Percentiles rank a stretch among this genome's conserved stretches.
These are phyloP conservation scores for Trametes gibbosa DNA, from an alignment of 768 basidiomycete genomes.

Conservation along the genomic window DNA sequence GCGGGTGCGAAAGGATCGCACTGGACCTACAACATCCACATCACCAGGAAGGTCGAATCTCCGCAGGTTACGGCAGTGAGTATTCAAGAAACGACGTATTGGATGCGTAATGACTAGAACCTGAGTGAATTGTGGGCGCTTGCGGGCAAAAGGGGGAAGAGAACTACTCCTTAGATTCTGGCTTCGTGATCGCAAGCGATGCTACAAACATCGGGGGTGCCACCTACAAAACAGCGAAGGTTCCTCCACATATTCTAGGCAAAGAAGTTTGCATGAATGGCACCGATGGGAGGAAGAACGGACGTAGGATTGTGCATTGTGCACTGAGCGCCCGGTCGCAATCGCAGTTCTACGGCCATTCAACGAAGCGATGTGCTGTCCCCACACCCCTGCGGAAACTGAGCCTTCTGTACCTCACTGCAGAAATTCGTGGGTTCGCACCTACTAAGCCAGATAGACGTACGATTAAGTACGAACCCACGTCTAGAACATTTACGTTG, in stretches of 20 bases:
- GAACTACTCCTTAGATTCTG: background rate
- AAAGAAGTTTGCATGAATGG: background rate
- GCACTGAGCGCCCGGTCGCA: background rate
- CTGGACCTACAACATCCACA: background rate
- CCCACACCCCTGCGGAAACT: background rate
- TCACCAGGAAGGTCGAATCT: background rate
- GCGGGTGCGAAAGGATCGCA: background rate
- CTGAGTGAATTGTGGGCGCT: background rate
- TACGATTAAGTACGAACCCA: background rate
- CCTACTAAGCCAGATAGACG: slow-evolving; percentile 2
- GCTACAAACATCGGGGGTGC: background rate
- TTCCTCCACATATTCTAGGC: background rate
- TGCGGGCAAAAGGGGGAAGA: background rate
- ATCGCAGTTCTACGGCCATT: background rate
- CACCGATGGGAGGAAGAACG: background rate
- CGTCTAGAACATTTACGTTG: slow-evolving; percentile 1
- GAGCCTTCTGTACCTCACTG: background rate
- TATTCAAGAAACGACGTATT: background rate
- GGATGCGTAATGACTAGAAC: background rate
- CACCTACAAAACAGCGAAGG: background rate
- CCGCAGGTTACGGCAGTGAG: background rate
- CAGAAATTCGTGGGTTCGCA: slow-evolving; percentile 1
- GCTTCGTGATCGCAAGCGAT: background rate
- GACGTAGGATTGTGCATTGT: background rate
- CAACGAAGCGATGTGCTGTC: background rate